Conservation (phyloP, 345 rosid genomes). For the Triadica sebifera region DNA sequence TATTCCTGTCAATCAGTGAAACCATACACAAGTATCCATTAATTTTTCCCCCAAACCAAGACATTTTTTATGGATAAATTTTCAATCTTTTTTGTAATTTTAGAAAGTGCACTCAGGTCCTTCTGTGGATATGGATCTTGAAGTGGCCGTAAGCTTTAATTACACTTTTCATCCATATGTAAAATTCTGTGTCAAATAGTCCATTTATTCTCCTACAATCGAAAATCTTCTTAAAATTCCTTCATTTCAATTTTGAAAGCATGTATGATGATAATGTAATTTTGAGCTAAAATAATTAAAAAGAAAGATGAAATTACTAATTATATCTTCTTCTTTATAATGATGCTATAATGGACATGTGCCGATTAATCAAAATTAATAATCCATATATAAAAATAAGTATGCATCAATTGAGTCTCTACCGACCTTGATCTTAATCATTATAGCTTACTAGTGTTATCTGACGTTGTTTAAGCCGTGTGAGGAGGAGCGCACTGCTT, state of each 20-base stretch:
- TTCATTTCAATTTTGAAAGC: no score
- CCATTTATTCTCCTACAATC: no score
- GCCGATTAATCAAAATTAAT: neutral
- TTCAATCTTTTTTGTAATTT: neutral
- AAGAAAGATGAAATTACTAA: no score
- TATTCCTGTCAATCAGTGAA: slow-evolving; percentile 3
- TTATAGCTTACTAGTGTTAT: slow-evolving; percentile 12
- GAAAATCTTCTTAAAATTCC: no score
- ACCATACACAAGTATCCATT: neutral
- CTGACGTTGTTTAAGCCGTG: slow-evolving; percentile 42
- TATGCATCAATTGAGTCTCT: slow-evolving; percentile 20
- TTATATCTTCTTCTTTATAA: no score
- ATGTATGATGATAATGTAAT: no score
- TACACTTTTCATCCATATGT: neutral
- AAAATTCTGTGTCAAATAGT: no score
- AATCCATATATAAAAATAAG: no score
- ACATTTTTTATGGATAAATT: slow-evolving; percentile 16
- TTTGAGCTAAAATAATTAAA: no score
- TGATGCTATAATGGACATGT: no score
- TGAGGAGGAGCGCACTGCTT: slow-evolving; percentile 22
- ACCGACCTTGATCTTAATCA: slow-evolving; percentile 32
- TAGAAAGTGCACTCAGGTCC: slow-evolving; percentile 19
- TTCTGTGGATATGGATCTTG: slow-evolving; percentile 8
- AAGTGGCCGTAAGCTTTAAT: slow-evolving; percentile 14
- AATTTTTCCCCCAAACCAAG: slow-evolving; percentile 1